Base-by-base conservation (phyloP, 306 rosid species). In the Alnus glutinosa region DNA sequence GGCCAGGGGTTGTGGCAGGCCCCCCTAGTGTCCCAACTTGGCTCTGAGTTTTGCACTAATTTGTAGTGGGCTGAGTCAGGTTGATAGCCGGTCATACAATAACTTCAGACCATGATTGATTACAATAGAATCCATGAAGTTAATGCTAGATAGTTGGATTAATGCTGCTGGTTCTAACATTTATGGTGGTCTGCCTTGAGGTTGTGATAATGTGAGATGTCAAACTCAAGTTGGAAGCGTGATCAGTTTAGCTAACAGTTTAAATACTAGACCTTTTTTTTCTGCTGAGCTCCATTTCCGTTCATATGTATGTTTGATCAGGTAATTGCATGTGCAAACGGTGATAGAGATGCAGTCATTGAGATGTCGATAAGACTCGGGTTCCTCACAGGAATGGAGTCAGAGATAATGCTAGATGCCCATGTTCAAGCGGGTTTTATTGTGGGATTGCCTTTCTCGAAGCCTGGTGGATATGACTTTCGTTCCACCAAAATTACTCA, bases 311-410 rank as follows among this genome's bases (percentile, higher is more conserved):
- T 59, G 72, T 67, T 59, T 83, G 79, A 75, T 82, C 81, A 94
- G 98, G 98, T 95, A 80, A 54, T 90, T 63, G 98, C 97, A 55
- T 95, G 98, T 75, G 89, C 98, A 50, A 95, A 90, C 74, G 70
- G 89, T 11, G 94, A 95, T 75, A 88, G 80, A 75, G 87, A 88
- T 61, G 86, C 83, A 11, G 91, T 95, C 74, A 84, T 95, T 52
- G 97, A 95, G 87, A 92, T 92, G 98, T 95, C 98, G 15, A 84
- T 2, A 88, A 92, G 97, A 82, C 98, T 95, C 47, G 98, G 98
- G 58, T 95, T 95, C 81, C 79, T 95, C 54, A 82, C 97, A 6
- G 98, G 98, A 83, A 82, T 72, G 87, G 98, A 95, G 86, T 87
- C 96, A 47, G 98, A 92, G 55, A 89, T 91, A 75, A 89, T 95